Evolutionary conservation across 2,329 filamentous ascomycete species (phyloP), one percentile per base, ranked within the genome.

Genomic region (Fusarium succisae): DNA sequence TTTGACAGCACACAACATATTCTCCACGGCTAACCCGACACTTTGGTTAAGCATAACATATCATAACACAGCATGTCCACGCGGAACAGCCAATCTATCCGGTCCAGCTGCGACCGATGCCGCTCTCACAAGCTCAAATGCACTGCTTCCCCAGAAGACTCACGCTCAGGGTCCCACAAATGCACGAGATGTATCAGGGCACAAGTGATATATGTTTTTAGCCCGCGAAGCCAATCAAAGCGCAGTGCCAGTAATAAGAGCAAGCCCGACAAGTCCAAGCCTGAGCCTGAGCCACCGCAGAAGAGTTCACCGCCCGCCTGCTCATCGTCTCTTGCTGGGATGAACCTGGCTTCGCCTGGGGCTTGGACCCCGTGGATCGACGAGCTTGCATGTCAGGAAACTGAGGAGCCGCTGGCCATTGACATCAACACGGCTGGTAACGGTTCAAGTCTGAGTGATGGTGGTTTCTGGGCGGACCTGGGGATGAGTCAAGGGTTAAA

Each of bases 111-210:
- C 26, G 57, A 60, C 30, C 35, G 57, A 5, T 60, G 57, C 24
- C 44, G 57, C 57, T 53, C 57, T 0, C 57, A 60, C 44, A 60
- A 60, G 26, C 57, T 60, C 44, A 60, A 60, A 60, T 60, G 57
- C 35, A 53, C 57, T n/a, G 35, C 41, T 13, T 50, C 57, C 0
- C 18, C 57, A 38, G 57, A 60, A 8, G 1, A 15, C 48, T 32
- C 44, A 26, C 26, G 44, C 12, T 41, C 57, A 1, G 32, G 35
- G 26, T 10, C 44, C 44, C 45, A 32, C 41, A 28, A 26, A 53
- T 60, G 57, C 57, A 53, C 45, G 24, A 53, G 57, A 30, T 60
- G 57, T 12, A 60, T 60, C 37, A 48, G 57, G 12, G 57, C 57
- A 60, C 57, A 60, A 22, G 57, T 53, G 24, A 60, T 45, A 12